phyloP scores from a whole-genome alignment of 139 green algal species.

The Chlamydomonas incerta region DNA sequence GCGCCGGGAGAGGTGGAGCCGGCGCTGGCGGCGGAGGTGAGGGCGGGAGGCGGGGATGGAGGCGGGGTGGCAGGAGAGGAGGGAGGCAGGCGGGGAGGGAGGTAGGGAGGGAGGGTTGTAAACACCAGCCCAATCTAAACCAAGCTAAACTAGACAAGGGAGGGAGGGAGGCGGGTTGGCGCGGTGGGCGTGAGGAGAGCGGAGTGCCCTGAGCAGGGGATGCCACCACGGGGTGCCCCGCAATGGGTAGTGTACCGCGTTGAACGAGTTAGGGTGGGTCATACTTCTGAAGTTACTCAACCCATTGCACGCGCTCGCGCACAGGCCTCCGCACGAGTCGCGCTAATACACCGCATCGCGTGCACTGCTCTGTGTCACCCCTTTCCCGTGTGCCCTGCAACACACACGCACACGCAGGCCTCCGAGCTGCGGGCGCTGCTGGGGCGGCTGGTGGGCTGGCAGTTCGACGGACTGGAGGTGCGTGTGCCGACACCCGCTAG shows the following conservation, averaged over 20 bases:
- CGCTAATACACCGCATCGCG: background rate
- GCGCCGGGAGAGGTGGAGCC: background rate
- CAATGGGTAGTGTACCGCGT: too few species aligned
- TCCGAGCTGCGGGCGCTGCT: conserved; percentile 55
- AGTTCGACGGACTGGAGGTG: conserved; percentile 51
- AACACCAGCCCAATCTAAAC: too few species aligned
- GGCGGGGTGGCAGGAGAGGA: background rate
- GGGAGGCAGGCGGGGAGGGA: too few species aligned
- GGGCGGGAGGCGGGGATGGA: background rate
- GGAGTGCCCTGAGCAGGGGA: too few species aligned
- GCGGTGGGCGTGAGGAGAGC: too few species aligned
- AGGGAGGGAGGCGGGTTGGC: background rate
- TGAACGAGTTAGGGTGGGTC: too few species aligned
- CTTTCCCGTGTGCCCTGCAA: background rate
- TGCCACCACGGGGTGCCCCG: too few species aligned
- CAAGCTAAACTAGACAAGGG: too few species aligned
- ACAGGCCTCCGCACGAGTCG: too few species aligned
- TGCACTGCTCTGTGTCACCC: background rate
- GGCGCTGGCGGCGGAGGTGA: background rate
- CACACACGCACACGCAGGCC: conserved; percentile 8
- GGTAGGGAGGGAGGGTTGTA: too few species aligned
- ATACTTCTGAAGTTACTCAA: too few species aligned
- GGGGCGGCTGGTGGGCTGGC: conserved; percentile 61
- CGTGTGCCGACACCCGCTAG: conserved; percentile 19
- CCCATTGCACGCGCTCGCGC: too few species aligned